Percentiles rank a stretch among this genome's conserved stretches.
Conservation (phyloP, 257 asterid genomes). For the Petunia secreta region DNA sequence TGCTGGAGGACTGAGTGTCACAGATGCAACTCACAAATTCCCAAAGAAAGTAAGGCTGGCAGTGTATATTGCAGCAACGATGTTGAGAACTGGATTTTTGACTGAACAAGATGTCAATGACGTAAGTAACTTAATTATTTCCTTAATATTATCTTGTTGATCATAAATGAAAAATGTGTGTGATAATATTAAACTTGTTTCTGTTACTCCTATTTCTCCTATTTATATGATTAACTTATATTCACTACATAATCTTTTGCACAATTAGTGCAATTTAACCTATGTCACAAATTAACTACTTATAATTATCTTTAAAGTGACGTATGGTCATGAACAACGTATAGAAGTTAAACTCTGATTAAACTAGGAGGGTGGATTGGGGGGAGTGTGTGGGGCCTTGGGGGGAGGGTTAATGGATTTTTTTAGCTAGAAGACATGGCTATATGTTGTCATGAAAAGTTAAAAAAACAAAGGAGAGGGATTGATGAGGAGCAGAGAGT, state of each 20-base stretch:
- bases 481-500: not conserved
- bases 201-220: not conserved
- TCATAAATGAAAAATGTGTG: not conserved
- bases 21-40: conserved; percentile 55
- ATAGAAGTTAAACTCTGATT: too few relatives aligned
- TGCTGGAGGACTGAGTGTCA: conserved; percentile 73
- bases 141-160: not conserved
- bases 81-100: conserved; percentile 59
- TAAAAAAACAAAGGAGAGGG: not conserved
- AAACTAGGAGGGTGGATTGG: not conserved
- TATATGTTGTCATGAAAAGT: not conserved
- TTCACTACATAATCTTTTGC: too few relatives aligned
- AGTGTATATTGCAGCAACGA: conserved; percentile 64
- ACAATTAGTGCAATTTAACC: too few relatives aligned
- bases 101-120: conserved; percentile 50
- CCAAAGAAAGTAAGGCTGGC: conserved; percentile 60
- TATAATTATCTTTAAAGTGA: not conserved
- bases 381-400: not conserved
- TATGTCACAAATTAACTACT: too few relatives aligned
- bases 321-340: not conserved
- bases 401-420: not conserved
- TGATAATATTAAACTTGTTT: not conserved
- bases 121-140: conserved; percentile 41
- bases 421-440: not conserved
- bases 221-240: too few relatives aligned